Evolutionary conservation across 208 protist species (phyloP).

Genomic region (Trypanosoma grayi): DNA sequence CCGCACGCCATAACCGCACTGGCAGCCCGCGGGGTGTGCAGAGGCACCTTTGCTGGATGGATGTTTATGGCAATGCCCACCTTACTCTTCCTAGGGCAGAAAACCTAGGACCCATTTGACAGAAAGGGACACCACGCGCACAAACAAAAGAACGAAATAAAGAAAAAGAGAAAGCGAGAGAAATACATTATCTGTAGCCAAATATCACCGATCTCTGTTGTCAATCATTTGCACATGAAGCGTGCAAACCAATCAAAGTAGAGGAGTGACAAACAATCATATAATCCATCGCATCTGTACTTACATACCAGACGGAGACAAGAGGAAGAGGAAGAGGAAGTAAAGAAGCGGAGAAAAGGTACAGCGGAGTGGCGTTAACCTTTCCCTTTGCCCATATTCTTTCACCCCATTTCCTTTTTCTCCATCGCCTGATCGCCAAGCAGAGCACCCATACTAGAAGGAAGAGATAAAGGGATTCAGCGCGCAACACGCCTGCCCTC

Average conservation of each 20-base stretch:
- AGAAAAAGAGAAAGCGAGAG: neutral
- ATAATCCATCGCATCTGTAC: neutral
- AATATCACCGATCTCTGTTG: neutral
- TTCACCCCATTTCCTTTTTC: neutral
- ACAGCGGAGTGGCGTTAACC: neutral
- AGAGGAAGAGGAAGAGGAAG: neutral
- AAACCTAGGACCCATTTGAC: no score
- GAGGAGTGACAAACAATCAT: neutral
- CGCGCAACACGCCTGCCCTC: no score
- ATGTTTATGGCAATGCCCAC: neutral
- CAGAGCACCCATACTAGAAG: no score
- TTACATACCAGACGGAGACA: neutral
- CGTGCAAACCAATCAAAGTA: neutral
- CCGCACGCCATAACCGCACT: slow-evolving; percentile 3
- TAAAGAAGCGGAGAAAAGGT: neutral
- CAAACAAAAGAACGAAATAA: neutral
- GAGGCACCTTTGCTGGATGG: no score
- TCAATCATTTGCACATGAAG: neutral
- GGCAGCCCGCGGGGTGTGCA: neutral
- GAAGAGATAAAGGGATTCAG: no score
- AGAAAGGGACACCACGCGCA: neutral
- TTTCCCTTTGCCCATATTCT: neutral
- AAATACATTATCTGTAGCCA: neutral
- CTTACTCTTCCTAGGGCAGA: neutral
- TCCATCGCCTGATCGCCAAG: no score